Percentiles rank a stretch among this genome's conserved stretches.
These are phyloP conservation scores for Diversispora eburnea DNA, from an alignment of 192 early-diverging fungal species.

Conservation along the genomic window DNA sequence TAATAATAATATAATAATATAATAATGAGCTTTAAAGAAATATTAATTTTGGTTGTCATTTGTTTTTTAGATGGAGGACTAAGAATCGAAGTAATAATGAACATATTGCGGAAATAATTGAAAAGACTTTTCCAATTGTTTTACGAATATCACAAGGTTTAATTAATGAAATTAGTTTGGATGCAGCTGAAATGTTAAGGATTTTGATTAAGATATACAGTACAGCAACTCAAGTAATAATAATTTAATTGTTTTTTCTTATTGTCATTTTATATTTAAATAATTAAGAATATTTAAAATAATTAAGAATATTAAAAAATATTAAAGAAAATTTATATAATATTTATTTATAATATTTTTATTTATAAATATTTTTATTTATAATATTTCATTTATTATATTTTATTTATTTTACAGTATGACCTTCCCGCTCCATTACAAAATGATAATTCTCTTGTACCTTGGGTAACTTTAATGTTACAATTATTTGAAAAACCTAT, in stretches of 20 bases:
- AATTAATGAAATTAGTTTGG: conserved; percentile 54
- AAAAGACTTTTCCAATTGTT: conserved; percentile 71
- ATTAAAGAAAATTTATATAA: too few relatives aligned
- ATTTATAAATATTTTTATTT: conserved; percentile 10
- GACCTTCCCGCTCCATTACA: conserved; percentile 62
- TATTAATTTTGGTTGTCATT: neutral
- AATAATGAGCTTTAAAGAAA: neutral
- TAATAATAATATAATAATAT: conserved; percentile 7
- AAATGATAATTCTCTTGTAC: conserved; percentile 64
- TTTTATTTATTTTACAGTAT: conserved; percentile 23
- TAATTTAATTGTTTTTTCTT: neutral
- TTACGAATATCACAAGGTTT: conserved; percentile 72
- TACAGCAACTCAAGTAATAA: conserved; percentile 57
- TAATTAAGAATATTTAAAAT: neutral
- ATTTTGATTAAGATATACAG: conserved; percentile 80
- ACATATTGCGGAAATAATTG: conserved; percentile 66
- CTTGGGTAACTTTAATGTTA: conserved; percentile 87
- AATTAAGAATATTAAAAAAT: too few relatives aligned
- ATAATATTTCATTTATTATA: neutral
- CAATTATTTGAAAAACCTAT: conserved; percentile 71
- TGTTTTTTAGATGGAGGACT: conserved; percentile 57
- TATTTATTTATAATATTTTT: neutral
- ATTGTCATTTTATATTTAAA: neutral
- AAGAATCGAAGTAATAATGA: conserved; percentile 51
- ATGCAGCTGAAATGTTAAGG: conserved; percentile 84